Base-by-base conservation (phyloP, 495 filamentous ascomycete species). In the Aspergillus biplanus region DNA sequence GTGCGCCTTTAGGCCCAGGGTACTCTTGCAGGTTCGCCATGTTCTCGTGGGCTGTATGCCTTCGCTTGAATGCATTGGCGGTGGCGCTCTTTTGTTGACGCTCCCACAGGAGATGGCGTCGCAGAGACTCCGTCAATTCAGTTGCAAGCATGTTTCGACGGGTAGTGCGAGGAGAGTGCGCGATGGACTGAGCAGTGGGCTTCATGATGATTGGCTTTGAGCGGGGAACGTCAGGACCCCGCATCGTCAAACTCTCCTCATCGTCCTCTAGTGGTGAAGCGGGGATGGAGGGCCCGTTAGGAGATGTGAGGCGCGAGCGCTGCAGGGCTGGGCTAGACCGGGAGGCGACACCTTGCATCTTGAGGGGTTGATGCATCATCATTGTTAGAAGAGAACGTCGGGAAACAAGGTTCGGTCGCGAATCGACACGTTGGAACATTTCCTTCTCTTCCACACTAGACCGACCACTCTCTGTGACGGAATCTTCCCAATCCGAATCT, bases 81-180 rank as follows among this genome's bases (percentile, higher is more conserved):
- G 92, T 96, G 34, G 90, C 88, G 61, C 90, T 91, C 85, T 94
- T 96, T 80, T 93, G 90, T 68, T 93, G 90, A 31, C 91, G 89
- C 68, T 94, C 91, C 89, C 89, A 92, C 13, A 94, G 79, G n/a
- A 94, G 81, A 62, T 92, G 87, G 65, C 87, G 86, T 18, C 91
- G 85, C 15, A 94, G 81, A 33, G 90, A 92, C 67, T 91, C 89
- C 5, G 91, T 92, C 65, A 99, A 80, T 76, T 99, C 95, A 31
- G 92, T 93, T 37, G 92, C 89, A 59, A 99, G 85, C 95, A 99
- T 99, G 76, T 99, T 96, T 49, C 94, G 86, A 50, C 96, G 87
- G 0, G 96, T 99, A 0, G 96, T 97, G 61, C 92, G 86, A 0
- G 95, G 95, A 7, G 95, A 97, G 62, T 89, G 87, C 18, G 88